Evolutionary conservation across 2,329 filamentous ascomycete species (phyloP).

Genomic region (Scorias spongiosa): DNA sequence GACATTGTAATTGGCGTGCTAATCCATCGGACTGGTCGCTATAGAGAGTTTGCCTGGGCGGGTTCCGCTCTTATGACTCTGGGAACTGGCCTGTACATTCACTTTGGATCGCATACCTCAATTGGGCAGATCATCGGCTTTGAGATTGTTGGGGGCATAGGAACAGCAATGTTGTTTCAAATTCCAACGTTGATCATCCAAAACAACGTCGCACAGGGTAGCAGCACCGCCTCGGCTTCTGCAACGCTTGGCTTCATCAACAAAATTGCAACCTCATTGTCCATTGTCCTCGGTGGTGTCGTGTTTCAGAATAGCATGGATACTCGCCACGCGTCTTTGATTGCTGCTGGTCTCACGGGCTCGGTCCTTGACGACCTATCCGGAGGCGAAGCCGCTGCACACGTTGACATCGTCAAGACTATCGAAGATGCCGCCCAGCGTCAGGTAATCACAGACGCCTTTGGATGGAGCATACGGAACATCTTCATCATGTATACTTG

Average conservation of each 20-base stretch:
- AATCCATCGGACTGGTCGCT: conserved; percentile 36
- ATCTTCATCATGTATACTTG: conserved; percentile 35
- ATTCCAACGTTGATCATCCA: conserved; percentile 43
- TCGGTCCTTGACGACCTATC: conserved; percentile 22
- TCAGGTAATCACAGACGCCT: conserved; percentile 29
- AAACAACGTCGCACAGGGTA: conserved; percentile 30
- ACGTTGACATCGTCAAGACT: conserved; percentile 27
- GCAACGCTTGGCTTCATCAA: conserved; percentile 36
- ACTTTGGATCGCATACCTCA: conserved; percentile 22
- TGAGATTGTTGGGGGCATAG: conserved; percentile 36
- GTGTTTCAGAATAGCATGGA: conserved; percentile 34
- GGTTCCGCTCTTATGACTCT: conserved; percentile 28
- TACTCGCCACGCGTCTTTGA: conserved; percentile 2
- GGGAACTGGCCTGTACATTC: conserved; percentile 34
- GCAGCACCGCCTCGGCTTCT: conserved; percentile 36
- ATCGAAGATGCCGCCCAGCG: conserved; percentile 25
- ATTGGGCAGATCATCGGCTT: conserved; percentile 31
- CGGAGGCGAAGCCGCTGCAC: conserved; percentile 31
- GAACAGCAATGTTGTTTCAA: conserved; percentile 38
- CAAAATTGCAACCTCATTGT: conserved; percentile 30
- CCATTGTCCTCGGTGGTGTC: conserved; percentile 34
- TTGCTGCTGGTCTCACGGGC: conserved; percentile 8
- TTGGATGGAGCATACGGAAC: conserved; percentile 33
- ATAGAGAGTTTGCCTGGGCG: conserved; percentile 30
- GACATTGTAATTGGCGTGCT: conserved; percentile 33